Conservation (phyloP, 352 stramenopile species). For the Phytophthora cajani region DNA sequence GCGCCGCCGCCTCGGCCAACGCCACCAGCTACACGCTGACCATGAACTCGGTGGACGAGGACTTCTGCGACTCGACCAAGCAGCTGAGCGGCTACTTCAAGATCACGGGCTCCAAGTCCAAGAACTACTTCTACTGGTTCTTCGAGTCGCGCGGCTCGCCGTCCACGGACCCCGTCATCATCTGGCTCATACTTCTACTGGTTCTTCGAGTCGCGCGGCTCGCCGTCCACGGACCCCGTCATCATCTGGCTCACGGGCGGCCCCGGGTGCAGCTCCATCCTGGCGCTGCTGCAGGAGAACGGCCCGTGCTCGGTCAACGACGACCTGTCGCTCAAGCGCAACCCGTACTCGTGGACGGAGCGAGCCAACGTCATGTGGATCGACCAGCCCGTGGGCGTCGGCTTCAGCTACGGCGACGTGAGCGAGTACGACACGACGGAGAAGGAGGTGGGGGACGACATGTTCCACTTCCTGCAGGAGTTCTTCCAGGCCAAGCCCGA, state of each 20-base stretch:
- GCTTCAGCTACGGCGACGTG: slow-evolving; percentile 93
- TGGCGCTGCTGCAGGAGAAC: slow-evolving; percentile 96
- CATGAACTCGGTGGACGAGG: slow-evolving; percentile 57
- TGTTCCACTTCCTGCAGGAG: slow-evolving; percentile 95
- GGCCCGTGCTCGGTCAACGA: slow-evolving; percentile 94
- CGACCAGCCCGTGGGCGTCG: slow-evolving; percentile 95
- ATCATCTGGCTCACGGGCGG: slow-evolving; percentile 98
- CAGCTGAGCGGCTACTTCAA: slow-evolving; percentile 88
- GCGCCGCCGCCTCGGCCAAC: slow-evolving; percentile 23
- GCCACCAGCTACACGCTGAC: slow-evolving; percentile 56
- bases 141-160: slow-evolving; percentile 91
- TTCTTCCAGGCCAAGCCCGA: slow-evolving; percentile 93
- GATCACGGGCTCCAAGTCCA: slow-evolving; percentile 81
- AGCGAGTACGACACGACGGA: slow-evolving; percentile 92
- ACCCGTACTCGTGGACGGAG: slow-evolving; percentile 95
- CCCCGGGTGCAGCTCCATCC: slow-evolving; percentile 93
- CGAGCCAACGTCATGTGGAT: slow-evolving; percentile 97
- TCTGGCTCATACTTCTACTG: slow-evolving; percentile 99
- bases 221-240: slow-evolving; percentile 89
- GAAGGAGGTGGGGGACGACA: slow-evolving; percentile 94
- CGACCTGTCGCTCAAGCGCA: slow-evolving; percentile 85
- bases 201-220: slow-evolving; percentile 94
- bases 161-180: slow-evolving; percentile 91
- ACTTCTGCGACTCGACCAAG: slow-evolving; percentile 81
- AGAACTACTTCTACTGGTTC: slow-evolving; percentile 98